phyloP scores from a whole-genome alignment of 2,329 filamentous ascomycete genomes.

The Colletotrichum sp. region DNA sequence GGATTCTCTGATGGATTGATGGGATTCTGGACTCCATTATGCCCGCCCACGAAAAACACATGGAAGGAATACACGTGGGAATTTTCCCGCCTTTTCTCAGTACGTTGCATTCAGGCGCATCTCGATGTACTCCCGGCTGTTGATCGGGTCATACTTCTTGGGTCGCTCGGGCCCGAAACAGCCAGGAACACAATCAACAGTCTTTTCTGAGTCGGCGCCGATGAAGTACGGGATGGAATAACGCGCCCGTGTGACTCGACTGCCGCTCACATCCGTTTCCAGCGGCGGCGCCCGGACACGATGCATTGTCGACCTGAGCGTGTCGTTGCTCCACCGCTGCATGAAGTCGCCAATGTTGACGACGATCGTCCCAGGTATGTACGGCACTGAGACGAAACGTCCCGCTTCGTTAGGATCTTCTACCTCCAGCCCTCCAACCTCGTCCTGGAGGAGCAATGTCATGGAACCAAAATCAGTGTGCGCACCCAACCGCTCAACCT shows the following conservation, averaged over 20 bases:
- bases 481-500: slow-evolving; percentile 20
- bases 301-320: slow-evolving; percentile 38
- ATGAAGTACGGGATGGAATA: slow-evolving; percentile 69
- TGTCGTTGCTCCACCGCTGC: slow-evolving; percentile 43
- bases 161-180: slow-evolving; percentile 46
- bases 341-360: slow-evolving; percentile 45
- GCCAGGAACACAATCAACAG: slow-evolving; percentile 57
- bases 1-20: background rate
- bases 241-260: slow-evolving; percentile 51
- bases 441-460: slow-evolving; percentile 53
- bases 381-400: slow-evolving; percentile 34
- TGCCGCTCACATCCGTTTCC: slow-evolving; percentile 22
- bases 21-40: background rate
- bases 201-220: slow-evolving; percentile 49
- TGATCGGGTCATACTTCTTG: slow-evolving; percentile 53
- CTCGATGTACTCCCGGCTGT: slow-evolving; percentile 30
- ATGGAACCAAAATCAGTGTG: slow-evolving; percentile 44
- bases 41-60: background rate
- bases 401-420: slow-evolving; percentile 39
- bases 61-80: background rate
- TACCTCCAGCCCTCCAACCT: slow-evolving; percentile 50
- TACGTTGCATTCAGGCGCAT: slow-evolving; percentile 30
- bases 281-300: slow-evolving; percentile 18
- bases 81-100: background rate
- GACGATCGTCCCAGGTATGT: slow-evolving; percentile 37